phyloP scores from a whole-genome alignment of 2,329 filamentous ascomycete species.

The Clonostachys sp. region DNA sequence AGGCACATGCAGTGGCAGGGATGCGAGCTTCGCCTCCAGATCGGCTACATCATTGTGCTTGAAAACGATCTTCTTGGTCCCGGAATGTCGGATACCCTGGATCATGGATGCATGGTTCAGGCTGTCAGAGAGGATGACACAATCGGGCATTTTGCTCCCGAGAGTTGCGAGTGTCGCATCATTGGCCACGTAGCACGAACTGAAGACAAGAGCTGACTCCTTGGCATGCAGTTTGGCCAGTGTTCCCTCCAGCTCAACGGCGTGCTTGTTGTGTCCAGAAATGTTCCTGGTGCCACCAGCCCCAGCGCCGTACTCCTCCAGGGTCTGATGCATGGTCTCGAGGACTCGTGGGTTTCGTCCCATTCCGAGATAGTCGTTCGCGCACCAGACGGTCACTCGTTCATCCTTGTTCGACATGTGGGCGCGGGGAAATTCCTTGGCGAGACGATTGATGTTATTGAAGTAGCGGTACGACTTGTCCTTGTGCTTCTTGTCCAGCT shows the following conservation, averaged over 20 bases:
- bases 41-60: constrained; percentile 97
- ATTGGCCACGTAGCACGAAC: constrained; percentile 97
- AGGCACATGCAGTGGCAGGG: constrained; percentile 76
- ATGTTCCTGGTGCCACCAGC: constrained; percentile 97
- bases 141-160: constrained; percentile 94
- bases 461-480: constrained; percentile 99
- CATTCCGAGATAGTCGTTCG: constrained; percentile 99
- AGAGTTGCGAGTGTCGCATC: constrained; percentile 94
- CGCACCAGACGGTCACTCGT: constrained; percentile 96
- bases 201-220: constrained; percentile 89
- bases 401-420: constrained; percentile 83
- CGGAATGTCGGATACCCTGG: constrained; percentile 95
- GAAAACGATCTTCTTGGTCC: constrained; percentile 96
- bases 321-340: constrained; percentile 86
- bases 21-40: constrained; percentile 86
- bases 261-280: constrained; percentile 95
- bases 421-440: constrained; percentile 91
- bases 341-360: constrained; percentile 84
- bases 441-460: constrained; percentile 99
- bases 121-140: constrained; percentile 96
- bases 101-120: constrained; percentile 99
- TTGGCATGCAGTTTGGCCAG: constrained; percentile 87
- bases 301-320: constrained; percentile 92
- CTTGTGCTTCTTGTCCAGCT: constrained; percentile 98
- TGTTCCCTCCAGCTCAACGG: constrained; percentile 75